These are phyloP conservation scores for Comarum palustre DNA, from an alignment of 306 rosid genomes.

Conservation along the genomic window DNA sequence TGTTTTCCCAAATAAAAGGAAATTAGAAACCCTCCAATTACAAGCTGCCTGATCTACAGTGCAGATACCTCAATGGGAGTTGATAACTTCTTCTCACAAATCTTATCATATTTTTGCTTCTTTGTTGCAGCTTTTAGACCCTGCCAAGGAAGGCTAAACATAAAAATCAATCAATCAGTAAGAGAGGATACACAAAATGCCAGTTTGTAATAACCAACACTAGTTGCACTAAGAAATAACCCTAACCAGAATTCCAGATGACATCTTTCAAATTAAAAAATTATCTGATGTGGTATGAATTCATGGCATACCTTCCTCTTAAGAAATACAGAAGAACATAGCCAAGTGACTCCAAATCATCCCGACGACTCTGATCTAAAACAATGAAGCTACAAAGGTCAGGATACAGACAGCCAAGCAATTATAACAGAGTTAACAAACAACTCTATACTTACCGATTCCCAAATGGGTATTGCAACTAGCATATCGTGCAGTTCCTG, in stretches of 20 bases:
- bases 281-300: conserved; percentile 1
- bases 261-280: background rate
- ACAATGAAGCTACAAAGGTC: conserved; percentile 5
- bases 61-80: conserved; percentile 71
- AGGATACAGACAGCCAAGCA: background rate
- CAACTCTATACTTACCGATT: conserved; percentile 44
- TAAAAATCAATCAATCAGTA: conserved; percentile 19
- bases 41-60: conserved; percentile 3
- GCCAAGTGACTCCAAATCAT: conserved; percentile 90
- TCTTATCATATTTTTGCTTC: conserved; percentile 78
- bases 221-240: background rate
- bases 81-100: conserved; percentile 72
- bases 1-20: background rate
- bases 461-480: conserved; percentile 87
- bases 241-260: background rate
- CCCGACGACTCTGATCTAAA: conserved; percentile 85
- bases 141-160: conserved; percentile 91
- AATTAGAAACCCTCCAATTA: background rate
- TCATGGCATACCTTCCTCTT: conserved; percentile 62
- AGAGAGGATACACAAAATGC: background rate
- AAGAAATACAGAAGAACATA: conserved; percentile 80
- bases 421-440: background rate
- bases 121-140: conserved; percentile 72
- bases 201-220: background rate
- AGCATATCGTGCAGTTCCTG: conserved; percentile 91